A percentile compares a stretch with the other conserved stretches of the same genome.
Conservation (phyloP, 2,329 filamentous ascomycete species). For the Colletotrichum acutatum region DNA sequence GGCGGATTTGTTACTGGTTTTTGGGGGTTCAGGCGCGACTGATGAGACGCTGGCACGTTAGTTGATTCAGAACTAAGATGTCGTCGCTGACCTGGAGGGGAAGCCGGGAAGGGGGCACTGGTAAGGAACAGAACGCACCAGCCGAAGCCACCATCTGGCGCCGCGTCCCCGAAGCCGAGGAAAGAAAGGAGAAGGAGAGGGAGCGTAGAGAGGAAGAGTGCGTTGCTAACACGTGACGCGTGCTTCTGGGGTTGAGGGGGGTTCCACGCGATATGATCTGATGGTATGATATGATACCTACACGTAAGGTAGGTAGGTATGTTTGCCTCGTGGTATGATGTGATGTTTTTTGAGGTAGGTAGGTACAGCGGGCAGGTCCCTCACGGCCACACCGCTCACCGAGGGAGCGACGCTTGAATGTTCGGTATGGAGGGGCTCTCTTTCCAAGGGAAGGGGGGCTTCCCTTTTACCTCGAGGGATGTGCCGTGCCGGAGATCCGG, state of each 20-base stretch:
- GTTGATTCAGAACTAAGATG: background rate
- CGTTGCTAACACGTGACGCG: background rate
- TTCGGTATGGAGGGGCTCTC: background rate
- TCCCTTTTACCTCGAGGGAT: background rate
- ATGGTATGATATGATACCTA: background rate
- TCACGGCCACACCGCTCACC: too few species aligned
- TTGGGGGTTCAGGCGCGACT: background rate
- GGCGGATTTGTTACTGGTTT: background rate
- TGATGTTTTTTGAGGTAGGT: background rate
- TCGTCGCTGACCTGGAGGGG: background rate
- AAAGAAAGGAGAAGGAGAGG: background rate
- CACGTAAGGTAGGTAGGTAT: too few species aligned
- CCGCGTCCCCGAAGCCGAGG: background rate
- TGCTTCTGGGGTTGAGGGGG: background rate
- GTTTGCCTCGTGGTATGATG: background rate
- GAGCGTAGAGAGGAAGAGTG: background rate
- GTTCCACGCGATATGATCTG: background rate
- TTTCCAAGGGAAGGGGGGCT: too few species aligned
- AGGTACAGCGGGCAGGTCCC: too few species aligned
- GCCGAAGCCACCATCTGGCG: background rate
- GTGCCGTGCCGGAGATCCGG: background rate
- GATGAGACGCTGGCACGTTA: slow-evolving; percentile 14
- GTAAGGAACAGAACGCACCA: background rate
- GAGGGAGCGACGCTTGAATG: background rate
- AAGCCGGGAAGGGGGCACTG: background rate